Evolutionary conservation across 2,329 filamentous ascomycete genomes (phyloP).

Genomic region (Aspergillus neotritici): DNA sequence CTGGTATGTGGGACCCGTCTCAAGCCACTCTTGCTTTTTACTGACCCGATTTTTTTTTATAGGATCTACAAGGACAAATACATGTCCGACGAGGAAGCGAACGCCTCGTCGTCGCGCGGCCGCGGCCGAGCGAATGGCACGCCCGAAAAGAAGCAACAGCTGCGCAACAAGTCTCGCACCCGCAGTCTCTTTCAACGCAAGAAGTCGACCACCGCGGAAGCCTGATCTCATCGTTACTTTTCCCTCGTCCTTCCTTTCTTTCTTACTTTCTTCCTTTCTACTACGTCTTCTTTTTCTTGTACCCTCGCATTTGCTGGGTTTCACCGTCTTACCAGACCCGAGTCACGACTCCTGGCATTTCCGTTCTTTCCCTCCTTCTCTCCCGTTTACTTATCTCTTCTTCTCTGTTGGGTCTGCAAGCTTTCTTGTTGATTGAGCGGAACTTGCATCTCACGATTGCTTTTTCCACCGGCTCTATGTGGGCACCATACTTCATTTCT

Average conservation of each 20-base stretch:
- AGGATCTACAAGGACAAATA: conserved; percentile 99
- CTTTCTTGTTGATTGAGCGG: conserved; percentile 8
- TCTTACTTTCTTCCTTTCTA: conserved; percentile 12
- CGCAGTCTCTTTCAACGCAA: conserved; percentile 67
- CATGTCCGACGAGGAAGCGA: conserved; percentile 57
- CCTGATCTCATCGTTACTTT: conserved; percentile 14
- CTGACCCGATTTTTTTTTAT: conserved; percentile 3
- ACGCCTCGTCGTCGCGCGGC: conserved; percentile 27
- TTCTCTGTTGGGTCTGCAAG: conserved; percentile 1
- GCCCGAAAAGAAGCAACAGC: conserved; percentile 54
- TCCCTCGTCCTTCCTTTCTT: conserved; percentile 12
- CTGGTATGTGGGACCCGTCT: conserved; percentile 61
- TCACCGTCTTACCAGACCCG: conserved; percentile 4
- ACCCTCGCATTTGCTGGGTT: conserved; percentile 2
- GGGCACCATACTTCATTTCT: conserved; percentile 17
- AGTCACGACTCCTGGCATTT: not conserved
- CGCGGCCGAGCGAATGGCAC: conserved; percentile 32
- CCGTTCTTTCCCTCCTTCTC: conserved; percentile 11
- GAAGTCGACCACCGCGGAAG: conserved; percentile 35
- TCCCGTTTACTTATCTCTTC: conserved; percentile 7
- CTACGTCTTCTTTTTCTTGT: conserved; percentile 12
- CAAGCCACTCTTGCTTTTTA: too few species aligned
- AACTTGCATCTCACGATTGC: conserved; percentile 3
- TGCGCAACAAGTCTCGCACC: conserved; percentile 68
- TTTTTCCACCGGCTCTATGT: conserved; percentile 6